A percentile compares a stretch with the other conserved stretches of the same genome.
phyloP scores from a whole-genome alignment of 2,329 filamentous ascomycete species.

The Colletotrichum camelliae region DNA sequence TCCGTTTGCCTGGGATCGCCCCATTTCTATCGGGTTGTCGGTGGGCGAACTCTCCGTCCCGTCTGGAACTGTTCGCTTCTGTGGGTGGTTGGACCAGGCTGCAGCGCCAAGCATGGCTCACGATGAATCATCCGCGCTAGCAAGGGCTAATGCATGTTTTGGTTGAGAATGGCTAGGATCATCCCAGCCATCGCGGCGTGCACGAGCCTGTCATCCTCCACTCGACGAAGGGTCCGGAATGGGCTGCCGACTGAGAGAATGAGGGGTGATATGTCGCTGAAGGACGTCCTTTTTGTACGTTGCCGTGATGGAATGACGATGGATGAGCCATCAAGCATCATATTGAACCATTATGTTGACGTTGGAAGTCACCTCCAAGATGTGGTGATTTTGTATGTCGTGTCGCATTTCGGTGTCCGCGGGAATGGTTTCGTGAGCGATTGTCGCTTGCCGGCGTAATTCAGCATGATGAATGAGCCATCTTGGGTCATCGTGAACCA shows the following conservation, averaged over 20 bases:
- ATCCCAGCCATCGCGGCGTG: neutral
- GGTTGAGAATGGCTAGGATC: neutral
- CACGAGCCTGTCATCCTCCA: neutral
- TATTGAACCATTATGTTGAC: neutral
- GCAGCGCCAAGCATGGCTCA: slow-evolving; percentile 10
- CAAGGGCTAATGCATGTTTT: neutral
- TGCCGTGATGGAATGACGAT: neutral
- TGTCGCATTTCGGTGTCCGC: neutral
- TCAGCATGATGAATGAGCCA: neutral
- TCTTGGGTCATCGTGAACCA: neutral
- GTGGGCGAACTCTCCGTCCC: neutral
- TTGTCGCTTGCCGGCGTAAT: neutral
- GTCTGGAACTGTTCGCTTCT: neutral
- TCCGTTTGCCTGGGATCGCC: neutral
- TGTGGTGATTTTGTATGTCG: neutral
- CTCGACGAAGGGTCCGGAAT: neutral
- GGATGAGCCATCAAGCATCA: neutral
- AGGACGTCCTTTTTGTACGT: fast-evolving
- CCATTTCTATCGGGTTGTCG: neutral
- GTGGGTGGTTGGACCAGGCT: neutral
- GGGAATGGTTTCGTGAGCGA: neutral
- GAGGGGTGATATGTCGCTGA: neutral
- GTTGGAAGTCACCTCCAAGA: neutral
- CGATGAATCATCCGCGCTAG: slow-evolving; percentile 22
- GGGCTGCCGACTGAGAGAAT: neutral